These are phyloP conservation scores for Royoungia palumana DNA, from an alignment of 768 basidiomycete species.

Conservation along the genomic window DNA sequence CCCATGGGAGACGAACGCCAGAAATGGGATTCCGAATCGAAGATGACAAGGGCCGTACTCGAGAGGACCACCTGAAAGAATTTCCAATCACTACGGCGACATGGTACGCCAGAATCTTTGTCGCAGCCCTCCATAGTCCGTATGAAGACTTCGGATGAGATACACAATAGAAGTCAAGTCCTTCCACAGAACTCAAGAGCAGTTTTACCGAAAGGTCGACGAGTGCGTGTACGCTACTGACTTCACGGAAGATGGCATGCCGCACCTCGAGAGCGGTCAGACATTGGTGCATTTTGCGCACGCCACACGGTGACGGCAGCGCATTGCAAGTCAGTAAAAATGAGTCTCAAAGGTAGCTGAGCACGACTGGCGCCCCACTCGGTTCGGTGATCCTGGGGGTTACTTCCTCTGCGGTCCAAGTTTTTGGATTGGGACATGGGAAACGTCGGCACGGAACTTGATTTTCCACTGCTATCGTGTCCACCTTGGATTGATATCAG, in stretches of 20 bases:
- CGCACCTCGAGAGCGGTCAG: slow-evolving; percentile 27
- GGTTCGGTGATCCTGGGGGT: no score
- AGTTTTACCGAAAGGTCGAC: slow-evolving; percentile 16
- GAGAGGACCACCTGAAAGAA: slow-evolving; percentile 26
- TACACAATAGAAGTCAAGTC: slow-evolving; percentile 16
- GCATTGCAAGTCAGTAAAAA: no score
- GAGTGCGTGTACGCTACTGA: slow-evolving; percentile 29
- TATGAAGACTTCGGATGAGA: slow-evolving; percentile 27
- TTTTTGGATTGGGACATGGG: no score
- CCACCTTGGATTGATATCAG: no score
- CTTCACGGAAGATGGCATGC: slow-evolving; percentile 18
- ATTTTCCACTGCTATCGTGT: no score
- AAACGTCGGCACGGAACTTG: no score
- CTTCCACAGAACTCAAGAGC: slow-evolving; percentile 28
- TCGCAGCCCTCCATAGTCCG: slow-evolving; percentile 5
- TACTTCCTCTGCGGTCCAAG: no score
- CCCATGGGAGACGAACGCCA: no score
- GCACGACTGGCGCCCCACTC: no score
- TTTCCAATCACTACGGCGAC: slow-evolving; percentile 27
- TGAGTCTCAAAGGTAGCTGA: no score
- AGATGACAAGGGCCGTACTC: slow-evolving; percentile 12
- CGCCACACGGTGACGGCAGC: no score
- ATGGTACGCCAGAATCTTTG: slow-evolving; percentile 26
- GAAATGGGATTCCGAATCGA: slow-evolving; percentile 20
- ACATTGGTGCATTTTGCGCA: slow-evolving; percentile 22